phyloP scores from a whole-genome alignment of 2,329 filamentous ascomycete species.

The Aspergillus vadensis region DNA sequence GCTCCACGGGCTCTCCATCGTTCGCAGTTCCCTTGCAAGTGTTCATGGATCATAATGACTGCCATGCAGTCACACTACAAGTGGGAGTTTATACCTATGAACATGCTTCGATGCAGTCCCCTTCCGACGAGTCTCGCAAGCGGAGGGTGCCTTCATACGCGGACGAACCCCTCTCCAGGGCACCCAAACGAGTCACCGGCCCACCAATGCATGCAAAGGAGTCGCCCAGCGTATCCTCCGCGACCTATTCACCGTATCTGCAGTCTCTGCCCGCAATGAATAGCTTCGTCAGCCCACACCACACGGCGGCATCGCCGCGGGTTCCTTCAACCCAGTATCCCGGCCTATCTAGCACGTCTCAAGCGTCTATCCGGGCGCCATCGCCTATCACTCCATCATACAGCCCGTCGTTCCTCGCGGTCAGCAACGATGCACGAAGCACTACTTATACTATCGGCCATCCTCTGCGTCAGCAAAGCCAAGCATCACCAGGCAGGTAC shows the following conservation, averaged over 20 bases:
- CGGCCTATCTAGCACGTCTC: slow-evolving; percentile 41
- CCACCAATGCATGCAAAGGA: slow-evolving; percentile 53
- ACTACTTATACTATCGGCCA: slow-evolving; percentile 46
- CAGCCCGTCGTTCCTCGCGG: slow-evolving; percentile 51
- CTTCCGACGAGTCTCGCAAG: slow-evolving; percentile 53
- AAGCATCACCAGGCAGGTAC: slow-evolving; percentile 48
- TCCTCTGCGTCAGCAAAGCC: slow-evolving; percentile 39
- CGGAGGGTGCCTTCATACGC: slow-evolving; percentile 58
- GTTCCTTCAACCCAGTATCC: slow-evolving; percentile 46
- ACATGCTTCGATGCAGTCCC: slow-evolving; percentile 45
- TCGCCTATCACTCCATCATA: slow-evolving; percentile 53
- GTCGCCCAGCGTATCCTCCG: slow-evolving; percentile 55
- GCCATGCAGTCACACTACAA: slow-evolving; percentile 53
- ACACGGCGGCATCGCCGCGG: slow-evolving; percentile 43
- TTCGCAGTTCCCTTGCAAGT: slow-evolving; percentile 62
- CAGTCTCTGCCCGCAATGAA: slow-evolving; percentile 50
- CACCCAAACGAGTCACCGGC: slow-evolving; percentile 50
- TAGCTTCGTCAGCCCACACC: slow-evolving; percentile 43
- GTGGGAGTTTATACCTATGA: slow-evolving; percentile 66
- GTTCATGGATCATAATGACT: slow-evolving; percentile 59
- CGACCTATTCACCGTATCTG: slow-evolving; percentile 53
- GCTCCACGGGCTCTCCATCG: slow-evolving; percentile 57
- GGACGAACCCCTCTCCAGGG: slow-evolving; percentile 49
- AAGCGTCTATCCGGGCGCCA: slow-evolving; percentile 50
- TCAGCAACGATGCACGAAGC: slow-evolving; percentile 48